Evolutionary conservation across 2,329 filamentous ascomycete species (phyloP), one percentile per base, ranked within the genome.

Genomic region (Aspergillus neotritici): DNA sequence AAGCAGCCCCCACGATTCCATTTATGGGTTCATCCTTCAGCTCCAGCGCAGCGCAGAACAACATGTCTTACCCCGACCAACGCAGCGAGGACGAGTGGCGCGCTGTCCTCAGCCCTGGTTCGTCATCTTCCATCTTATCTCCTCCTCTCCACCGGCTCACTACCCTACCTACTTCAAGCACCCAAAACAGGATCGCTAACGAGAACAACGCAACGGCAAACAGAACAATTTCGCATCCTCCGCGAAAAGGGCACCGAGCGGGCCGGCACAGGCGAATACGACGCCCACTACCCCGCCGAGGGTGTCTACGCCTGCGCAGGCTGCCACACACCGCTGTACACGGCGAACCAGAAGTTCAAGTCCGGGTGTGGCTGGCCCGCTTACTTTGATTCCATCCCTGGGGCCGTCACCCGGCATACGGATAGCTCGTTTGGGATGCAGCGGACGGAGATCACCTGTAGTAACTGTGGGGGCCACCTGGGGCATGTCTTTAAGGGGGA

Each of bases 351-450:
- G 70, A 98, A 98, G 68, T 98, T 98, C 78, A 87, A 87, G 67
- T 94, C 87, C 13, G 88, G 89, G 33, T 98, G 93, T 68, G 93
- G 93, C 48, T 98, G 93, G 93, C 93, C 93, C 0, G 93, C 93
- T 10, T 98, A 97, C 70, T 98, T 91, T 64, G 93, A 98, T 68
- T 91, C 85, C 53, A 80, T 98, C 40, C 91, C 93, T 0, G 90
- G 89, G 2, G 91, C 91, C 1, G 88, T 98, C 10, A 87, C 80
- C 30, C 77, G 91, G 49, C 84, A 91, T 60, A 80, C 82, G 51
- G 93, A 98, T 66, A 72, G 69, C 37, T 74, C 82, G 0, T 77
- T 89, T 40, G 91, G 91, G 36, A 94, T 95, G 87, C 64, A 75
- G 61, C 76, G 93, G 53, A 96, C 82, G 11, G 93, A 98, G 74